Evolutionary conservation across 371 early-diverging fungal species (phyloP), one percentile per base, ranked within the genome.

Genomic region (Mortierella sp.): DNA sequence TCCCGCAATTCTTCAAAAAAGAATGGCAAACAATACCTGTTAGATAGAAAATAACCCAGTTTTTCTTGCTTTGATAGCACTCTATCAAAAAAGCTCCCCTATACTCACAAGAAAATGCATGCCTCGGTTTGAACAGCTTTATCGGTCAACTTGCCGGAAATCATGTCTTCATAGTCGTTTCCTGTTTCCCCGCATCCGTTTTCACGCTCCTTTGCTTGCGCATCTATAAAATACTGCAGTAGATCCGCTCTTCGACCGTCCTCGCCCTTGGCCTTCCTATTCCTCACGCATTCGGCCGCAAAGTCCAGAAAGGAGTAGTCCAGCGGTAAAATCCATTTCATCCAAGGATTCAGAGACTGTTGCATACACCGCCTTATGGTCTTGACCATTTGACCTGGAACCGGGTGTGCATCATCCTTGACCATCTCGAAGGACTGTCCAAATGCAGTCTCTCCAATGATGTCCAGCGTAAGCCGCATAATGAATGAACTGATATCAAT

Each of bases 331-430:
- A 34, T 14, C 11, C 14, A 34, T 34, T 34, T 34, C 37, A 34
- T 7, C 37, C 37, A 34, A 11, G 37, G 37, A 2, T 7, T 14
- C 7, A 34, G 14, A 34, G 7, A 14, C 7, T 34, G 7, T 1
- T 11, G 37, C 7, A 4, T 14, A 34, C 37, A 34, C 11, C 37
- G 11, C 28, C 37, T 47, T 28, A 58, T 4, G 6, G 48, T 50
- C 47, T 58, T 28, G 27, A 34, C 49, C 27, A 58, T 7, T 27
- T 26, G 23, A 26, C 48, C 48, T 32, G 59, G 59, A 34, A 58
- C 49, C 34, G 47, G 48, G 31, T 58, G 59, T 37, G 59, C 31
- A 31, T 32, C 59, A 24, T 58, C 34, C 31, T 50, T 58, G 48
- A 58, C 49, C 39, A 58, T 39, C 3, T 58, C 48, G 27, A 58